Evolutionary conservation across 768 basidiomycete species (phyloP), one percentile per base, ranked within the genome.

Genomic region (Pseudohyphozyma bogoriensis): DNA sequence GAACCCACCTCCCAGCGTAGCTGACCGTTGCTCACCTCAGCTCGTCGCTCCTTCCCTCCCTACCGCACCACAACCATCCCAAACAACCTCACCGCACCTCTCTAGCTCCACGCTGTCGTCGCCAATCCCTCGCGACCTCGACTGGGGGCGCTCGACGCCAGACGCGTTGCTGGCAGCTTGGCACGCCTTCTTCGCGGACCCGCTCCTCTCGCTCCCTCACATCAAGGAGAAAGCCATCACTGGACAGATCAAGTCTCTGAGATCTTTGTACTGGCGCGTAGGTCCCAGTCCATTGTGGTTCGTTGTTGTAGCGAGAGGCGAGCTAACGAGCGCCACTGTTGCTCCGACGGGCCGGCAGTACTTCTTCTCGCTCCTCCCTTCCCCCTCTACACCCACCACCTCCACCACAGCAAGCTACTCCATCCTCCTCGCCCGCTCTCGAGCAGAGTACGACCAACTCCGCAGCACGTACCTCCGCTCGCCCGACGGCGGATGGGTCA

Each of bases 401-500:
- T 51, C 61, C 16, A 44, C 42, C 42, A 61, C 50, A 36, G 36
- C 62, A 13, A 58, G 69, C 50, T 65, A 65, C 55, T 50, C 59
- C 36, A 51, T 68, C 35, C 35, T 65, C 58, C 56, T 74, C 56
- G 29, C 61, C 6, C 53, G 56, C 20, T 46, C 63, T 22, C 62
- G 69, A 2, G 24, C 59, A 1, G 37, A 53, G 9, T 93, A 85
- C 73, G 76, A 78, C 11, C 72, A 76, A 20, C 73, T 85, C 47
- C 73, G 89, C 32, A 74, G 81, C 53, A 80, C 86, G 65, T 83
- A 84, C 69, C 82, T 89, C 77, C 82, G 79, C 51, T 85, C 89
- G 0, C 90, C 90, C 18, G 90, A 93, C 73, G 89, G 87, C 9
- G 84, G 83, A 55, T 88, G 86, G 71, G 83, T 85, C 63, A 81